Percentiles rank a stretch among this genome's conserved stretches.
phyloP scores from a whole-genome alignment of 2,329 filamentous ascomycete genomes.

The Seiridium unicorne region DNA sequence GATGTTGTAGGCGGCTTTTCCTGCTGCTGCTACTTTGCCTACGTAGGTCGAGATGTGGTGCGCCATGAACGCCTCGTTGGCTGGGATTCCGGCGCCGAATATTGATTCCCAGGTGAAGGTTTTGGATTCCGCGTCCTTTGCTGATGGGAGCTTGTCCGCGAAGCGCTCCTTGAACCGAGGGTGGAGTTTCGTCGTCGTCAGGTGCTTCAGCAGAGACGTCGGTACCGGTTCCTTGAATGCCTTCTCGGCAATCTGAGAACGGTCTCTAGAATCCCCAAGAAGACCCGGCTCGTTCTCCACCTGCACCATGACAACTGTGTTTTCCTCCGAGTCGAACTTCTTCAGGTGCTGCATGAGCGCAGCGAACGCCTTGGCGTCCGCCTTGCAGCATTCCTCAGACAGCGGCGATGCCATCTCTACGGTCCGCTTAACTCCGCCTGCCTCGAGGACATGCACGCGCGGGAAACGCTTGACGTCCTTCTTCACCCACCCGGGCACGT shows the following conservation, averaged over 20 bases:
- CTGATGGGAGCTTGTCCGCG: slow-evolving; percentile 10
- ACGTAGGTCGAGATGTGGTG: slow-evolving; percentile 8
- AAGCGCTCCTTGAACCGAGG: slow-evolving; percentile 28
- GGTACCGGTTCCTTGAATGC: slow-evolving; percentile 24
- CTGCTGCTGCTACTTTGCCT: slow-evolving; percentile 3
- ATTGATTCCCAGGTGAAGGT: slow-evolving; percentile 28
- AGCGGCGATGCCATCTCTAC: slow-evolving; percentile 32
- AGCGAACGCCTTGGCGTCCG: slow-evolving; percentile 30
- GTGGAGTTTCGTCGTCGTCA: slow-evolving; percentile 22
- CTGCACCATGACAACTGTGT: slow-evolving; percentile 45
- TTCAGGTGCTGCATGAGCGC: slow-evolving; percentile 26
- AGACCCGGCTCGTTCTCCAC: slow-evolving; percentile 45
- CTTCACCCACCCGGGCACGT: slow-evolving; percentile 33
- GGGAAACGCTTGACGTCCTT: slow-evolving; percentile 33
- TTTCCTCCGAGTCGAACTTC: slow-evolving; percentile 35
- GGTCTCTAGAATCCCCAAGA: slow-evolving; percentile 41
- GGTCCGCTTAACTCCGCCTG: slow-evolving; percentile 28
- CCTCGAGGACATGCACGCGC: slow-evolving; percentile 26
- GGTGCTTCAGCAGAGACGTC: slow-evolving; percentile 20
- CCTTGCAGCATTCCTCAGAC: slow-evolving; percentile 23
- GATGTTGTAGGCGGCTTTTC: slow-evolving; percentile 3
- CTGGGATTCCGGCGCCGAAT: slow-evolving; percentile 22
- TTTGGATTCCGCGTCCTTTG: neutral
- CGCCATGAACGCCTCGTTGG: slow-evolving; percentile 8
- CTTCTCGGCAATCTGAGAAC: slow-evolving; percentile 29